Evolutionary conservation across 2,329 filamentous ascomycete species (phyloP), one percentile per base, ranked within the genome.

Genomic region (Chalaropsis thielavioides): DNA sequence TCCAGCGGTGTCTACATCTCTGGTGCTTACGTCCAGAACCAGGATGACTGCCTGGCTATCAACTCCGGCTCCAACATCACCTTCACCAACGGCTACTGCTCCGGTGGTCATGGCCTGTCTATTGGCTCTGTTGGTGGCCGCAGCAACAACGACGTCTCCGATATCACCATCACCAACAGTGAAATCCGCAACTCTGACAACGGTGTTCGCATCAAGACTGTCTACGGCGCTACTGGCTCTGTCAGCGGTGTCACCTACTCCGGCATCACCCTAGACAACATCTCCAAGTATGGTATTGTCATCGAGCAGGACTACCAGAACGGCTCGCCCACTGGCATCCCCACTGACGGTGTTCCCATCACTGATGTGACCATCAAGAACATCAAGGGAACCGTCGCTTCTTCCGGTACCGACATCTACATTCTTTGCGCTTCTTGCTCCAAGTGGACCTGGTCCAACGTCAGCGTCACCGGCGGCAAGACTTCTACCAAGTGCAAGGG

Each of bases 11-110:
- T 84, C 27, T 77, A 74, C 66, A 83, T 85, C 67, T 75, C 74
- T 19, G 78, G 78, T 44, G 80, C 80, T 49, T 76, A 74, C 41
- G 76, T 85, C 64, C 77, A 81, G 71, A 85, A 84, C 75, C 82
- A 85, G 73, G 82, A 85, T 66, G 82, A 85, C 70, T 85, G 82
- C 69, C 75, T 85, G 7, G 81, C 82, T 31, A 71, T 82, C 67
- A 85, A 83, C 74, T 82, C 79, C 1, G 79, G 78, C 1, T 75
- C 72, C 35, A 73, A 78, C 69, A 80, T 81, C 67, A 75, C 74
- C 62, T 79, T 80, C 71, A 76, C 72, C 24, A 73, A 72, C 51
- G 74, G 76, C 7, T 71, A 73, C 69, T 80, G 79, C 73, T 76
- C 72, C 27, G 76, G 76, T 43, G 76, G 76, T 2, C 76, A 78